These are phyloP conservation scores for Coemansia sp. DNA, from an alignment of 192 early-diverging fungal genomes.

Conservation along the genomic window DNA sequence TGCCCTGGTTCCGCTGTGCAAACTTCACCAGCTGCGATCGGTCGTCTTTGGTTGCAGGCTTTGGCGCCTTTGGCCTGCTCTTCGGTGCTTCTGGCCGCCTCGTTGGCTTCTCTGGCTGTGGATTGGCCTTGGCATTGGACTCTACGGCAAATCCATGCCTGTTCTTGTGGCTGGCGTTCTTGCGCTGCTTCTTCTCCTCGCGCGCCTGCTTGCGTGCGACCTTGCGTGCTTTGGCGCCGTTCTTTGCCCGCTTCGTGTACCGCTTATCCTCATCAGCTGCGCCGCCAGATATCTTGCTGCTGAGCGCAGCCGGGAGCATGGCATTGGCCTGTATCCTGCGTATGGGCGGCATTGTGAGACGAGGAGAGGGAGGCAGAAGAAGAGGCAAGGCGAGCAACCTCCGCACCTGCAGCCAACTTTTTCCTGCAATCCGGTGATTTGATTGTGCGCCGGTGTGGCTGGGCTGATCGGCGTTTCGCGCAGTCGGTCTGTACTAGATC, in stretches of 20 bases:
- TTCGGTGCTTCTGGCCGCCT: neutral
- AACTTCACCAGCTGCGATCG: constrained; percentile 41
- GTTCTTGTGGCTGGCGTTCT: constrained; percentile 22
- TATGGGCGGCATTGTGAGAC: constrained; percentile 21
- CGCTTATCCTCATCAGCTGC: constrained; percentile 9
- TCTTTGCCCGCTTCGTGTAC: constrained; percentile 37
- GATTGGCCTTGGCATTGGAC: constrained; percentile 1
- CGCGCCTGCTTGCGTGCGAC: constrained; percentile 45
- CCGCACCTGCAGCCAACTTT: no score
- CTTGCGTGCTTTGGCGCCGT: constrained; percentile 27
- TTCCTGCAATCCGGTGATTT: no score
- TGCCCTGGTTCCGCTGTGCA: constrained; percentile 49
- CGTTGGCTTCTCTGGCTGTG: neutral
- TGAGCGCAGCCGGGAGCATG: constrained; percentile 19
- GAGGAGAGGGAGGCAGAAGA: no score
- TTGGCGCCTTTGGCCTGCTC: neutral
- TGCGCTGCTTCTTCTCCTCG: constrained; percentile 46
- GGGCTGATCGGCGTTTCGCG: no score
- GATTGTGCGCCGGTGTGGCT: no score
- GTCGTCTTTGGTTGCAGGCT: constrained; percentile 12
- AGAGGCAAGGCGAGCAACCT: no score
- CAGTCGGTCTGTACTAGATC: no score
- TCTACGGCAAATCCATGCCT: constrained; percentile 4
- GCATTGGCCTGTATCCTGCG: constrained; percentile 37
- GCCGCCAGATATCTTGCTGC: constrained; percentile 7